Evolutionary conservation across 352 stramenopile genomes (phyloP), one percentile per base, ranked within the genome.

Genomic region (Pythium vanterpoolii): DNA sequence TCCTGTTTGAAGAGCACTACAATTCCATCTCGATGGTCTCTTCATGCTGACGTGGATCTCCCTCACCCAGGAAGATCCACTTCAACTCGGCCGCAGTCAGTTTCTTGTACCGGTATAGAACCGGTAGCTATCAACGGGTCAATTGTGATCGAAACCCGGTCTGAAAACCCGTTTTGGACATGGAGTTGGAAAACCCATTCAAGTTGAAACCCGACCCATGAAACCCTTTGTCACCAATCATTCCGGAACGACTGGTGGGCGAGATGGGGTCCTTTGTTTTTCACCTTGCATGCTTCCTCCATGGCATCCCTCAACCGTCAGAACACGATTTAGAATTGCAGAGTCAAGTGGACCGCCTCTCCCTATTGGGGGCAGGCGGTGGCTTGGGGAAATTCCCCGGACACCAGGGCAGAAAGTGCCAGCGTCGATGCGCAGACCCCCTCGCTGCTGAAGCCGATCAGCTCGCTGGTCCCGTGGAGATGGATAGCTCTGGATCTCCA

Each of bases 241-340:
- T 48, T 48, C 42, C 14, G 9, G 34, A 42, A 42, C 34, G 42
- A 48, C 42, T 48, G 42, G 42, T 48, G 19, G 42, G 34, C 10
- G 18, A 28, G 42, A 47, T 47, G 40, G 34, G 34, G 14, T 42
- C 34, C 5, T n/a, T 18, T 24, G 2, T 36, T 13, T n/a, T 45
- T 26, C 6, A 3, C 6, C 31, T 18, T 31, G 21, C 34, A 19
- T 30, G 19, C 19, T 33, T 23, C 30, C 38, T 21, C 7, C 40
- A 38, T 24, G n/a, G 23, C 27, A 43, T 44, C 49, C 19, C 39
- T 19, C 28, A 7, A 5, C 39, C 27, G n/a, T 79, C 80, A 93
- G 81, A 93, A 91, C 83, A 91, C 83, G 79, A 93, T 90, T 93
- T 93, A 93, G 83, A 93, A 93, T 93, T 93, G 83, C 83, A 74